These are phyloP conservation scores for Neurospora sp. DNA, from an alignment of 495 filamentous ascomycete genomes.

Conservation along the genomic window DNA sequence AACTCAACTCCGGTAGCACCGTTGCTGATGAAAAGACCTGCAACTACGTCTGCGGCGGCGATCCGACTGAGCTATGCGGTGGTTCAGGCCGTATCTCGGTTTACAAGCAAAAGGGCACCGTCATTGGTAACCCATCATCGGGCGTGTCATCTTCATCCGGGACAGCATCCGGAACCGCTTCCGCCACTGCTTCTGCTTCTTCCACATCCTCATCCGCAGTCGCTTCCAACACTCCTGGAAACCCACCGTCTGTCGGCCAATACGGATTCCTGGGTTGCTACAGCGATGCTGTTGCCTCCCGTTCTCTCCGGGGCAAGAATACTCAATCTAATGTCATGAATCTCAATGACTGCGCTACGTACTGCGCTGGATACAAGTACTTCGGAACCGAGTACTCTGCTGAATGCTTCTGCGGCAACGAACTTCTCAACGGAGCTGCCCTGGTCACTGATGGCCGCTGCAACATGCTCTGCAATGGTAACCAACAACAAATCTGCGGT, in stretches of 20 bases:
- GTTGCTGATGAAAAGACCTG: not conserved
- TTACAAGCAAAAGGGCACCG: conserved; percentile 6
- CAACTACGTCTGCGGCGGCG: conserved; percentile 7
- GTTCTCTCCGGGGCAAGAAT: conserved; percentile 10
- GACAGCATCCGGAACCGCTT: not conserved
- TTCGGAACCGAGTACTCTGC: conserved; percentile 25
- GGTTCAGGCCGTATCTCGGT: conserved; percentile 5
- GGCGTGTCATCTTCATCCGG: not conserved
- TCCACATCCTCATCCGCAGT: conserved; percentile 13
- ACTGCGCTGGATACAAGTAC: conserved; percentile 21
- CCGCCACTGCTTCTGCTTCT: conserved; percentile 20
- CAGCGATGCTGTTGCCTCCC: conserved; percentile 18
- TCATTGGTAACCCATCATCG: not conserved
- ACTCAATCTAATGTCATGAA: conserved; percentile 18
- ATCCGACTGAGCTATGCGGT: conserved; percentile 5
- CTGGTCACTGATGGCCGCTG: conserved; percentile 19
- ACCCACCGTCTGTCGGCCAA: conserved; percentile 14
- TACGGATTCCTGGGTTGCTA: conserved; percentile 28
- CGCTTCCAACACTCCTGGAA: conserved; percentile 13
- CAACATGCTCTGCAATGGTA: conserved; percentile 21
- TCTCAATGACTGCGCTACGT: conserved; percentile 22
- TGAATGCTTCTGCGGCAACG: conserved; percentile 31
- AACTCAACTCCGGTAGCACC: not conserved
- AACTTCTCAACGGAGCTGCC: conserved; percentile 15
- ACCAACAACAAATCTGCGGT: conserved; percentile 16